Percentiles rank a stretch among this genome's conserved stretches.
These are phyloP conservation scores for Syncephalastrum contaminatum DNA, from an alignment of 371 early-diverging fungal genomes.

Conservation along the genomic window DNA sequence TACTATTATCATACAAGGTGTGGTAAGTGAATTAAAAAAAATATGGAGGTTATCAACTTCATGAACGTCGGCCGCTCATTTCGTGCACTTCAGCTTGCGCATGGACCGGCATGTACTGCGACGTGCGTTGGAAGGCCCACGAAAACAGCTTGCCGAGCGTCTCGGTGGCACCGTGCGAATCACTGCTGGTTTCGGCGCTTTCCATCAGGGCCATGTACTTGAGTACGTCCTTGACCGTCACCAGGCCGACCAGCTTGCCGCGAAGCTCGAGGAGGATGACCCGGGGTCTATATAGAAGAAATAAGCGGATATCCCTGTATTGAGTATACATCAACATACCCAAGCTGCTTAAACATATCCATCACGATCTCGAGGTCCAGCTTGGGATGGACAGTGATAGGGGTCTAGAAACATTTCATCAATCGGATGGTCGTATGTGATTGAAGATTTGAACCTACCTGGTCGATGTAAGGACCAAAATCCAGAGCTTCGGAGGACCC, in stretches of 20 bases:
- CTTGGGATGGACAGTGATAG: slow-evolving; percentile 79
- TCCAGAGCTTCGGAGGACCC: slow-evolving; percentile 58
- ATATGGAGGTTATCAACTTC: neutral
- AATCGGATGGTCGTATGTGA: neutral
- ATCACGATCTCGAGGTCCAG: slow-evolving; percentile 85
- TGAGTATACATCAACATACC: slow-evolving; percentile 31
- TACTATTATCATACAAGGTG: slow-evolving; percentile 3
- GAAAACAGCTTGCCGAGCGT: neutral
- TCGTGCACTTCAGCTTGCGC: slow-evolving; percentile 15
- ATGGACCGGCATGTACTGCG: slow-evolving; percentile 10
- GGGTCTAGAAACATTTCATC: slow-evolving; percentile 50
- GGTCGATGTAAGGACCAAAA: slow-evolving; percentile 77
- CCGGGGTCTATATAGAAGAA: slow-evolving; percentile 55
- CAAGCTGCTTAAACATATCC: slow-evolving; percentile 92
- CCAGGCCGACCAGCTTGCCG: slow-evolving; percentile 69
- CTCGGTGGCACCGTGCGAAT: neutral
- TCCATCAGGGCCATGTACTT: slow-evolving; percentile 63
- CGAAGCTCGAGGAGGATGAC: slow-evolving; percentile 69
- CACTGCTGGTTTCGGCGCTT: slow-evolving; percentile 12
- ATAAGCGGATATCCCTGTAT: slow-evolving; percentile 6
- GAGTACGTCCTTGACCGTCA: slow-evolving; percentile 80
- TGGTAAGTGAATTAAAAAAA: neutral
- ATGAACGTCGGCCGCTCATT: slow-evolving; percentile 8
- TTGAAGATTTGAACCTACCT: slow-evolving; percentile 24
- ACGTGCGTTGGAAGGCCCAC: slow-evolving; percentile 1